Evolutionary conservation across 805 yeast genomes (phyloP), one percentile per base, ranked within the genome.

Genomic region (Metahyphopichia silvanorum): DNA sequence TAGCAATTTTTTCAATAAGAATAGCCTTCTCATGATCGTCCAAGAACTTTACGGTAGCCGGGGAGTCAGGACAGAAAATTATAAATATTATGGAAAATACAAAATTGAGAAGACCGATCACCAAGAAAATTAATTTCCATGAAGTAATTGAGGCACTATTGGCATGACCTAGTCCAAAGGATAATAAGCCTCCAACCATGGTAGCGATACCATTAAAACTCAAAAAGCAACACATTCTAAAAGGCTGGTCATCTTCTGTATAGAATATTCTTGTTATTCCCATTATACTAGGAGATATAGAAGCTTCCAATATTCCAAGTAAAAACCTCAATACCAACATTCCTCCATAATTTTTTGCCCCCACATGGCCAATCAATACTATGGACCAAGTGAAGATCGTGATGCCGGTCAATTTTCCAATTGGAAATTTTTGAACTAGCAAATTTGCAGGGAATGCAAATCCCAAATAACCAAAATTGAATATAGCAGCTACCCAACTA

Each of bases 281-380:
- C 25, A 46, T 40, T 16, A 37, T 34, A 14, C 44, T 45, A 5
- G 54, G 52, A 6, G 46, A 47, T 10, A 25, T 25, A 25, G 18
- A 25, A 5, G 18, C 18, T 44, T 66, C 71, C 30, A 52, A 43
- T 7, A 63, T 29, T 11, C 65, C 56, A 45, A 45, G 36, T 3
- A 49, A 21, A 25, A 49, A 38, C 22, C 54, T 34, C 13, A 47
- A 25, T 3, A 32, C 48, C 12, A 47, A 33, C 15, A 50, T 29
- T 4, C 42, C 39, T 8, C 38, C 46, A 32, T 34, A 50, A 19
- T 27, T 31, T 11, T 31, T 20, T 24, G 30, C 21, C 7, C 21
- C 21, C n/a, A 13, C 11, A 48, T 39, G 8, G 40, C 48, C 19
- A 25, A 33, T 28, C 35, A 25, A 12, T 37, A 34, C 22, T 43